phyloP scores from a whole-genome alignment of 2,329 filamentous ascomycete species.

The Paecilomyces sp. region DNA sequence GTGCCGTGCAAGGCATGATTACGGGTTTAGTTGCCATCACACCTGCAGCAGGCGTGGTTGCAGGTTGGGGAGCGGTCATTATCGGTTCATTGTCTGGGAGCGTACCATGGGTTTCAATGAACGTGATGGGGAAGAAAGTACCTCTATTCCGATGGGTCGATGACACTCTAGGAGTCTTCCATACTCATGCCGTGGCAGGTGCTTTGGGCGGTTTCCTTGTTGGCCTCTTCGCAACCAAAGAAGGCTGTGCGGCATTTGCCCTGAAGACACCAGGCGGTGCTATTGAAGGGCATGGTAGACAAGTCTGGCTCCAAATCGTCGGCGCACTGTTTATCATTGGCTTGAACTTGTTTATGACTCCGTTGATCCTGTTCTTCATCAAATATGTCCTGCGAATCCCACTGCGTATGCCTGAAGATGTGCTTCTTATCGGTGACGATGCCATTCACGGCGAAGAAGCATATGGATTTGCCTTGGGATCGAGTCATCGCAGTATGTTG shows the following conservation, averaged over 20 bases:
- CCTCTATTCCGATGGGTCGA: constrained; percentile 56
- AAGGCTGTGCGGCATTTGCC: constrained; percentile 42
- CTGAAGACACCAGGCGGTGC: constrained; percentile 41
- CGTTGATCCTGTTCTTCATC: constrained; percentile 44
- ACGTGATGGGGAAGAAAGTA: constrained; percentile 37
- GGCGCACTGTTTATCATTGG: constrained; percentile 44
- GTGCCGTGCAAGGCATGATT: constrained; percentile 46
- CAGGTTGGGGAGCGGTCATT: constrained; percentile 46
- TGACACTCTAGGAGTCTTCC: constrained; percentile 44
- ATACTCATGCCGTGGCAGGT: constrained; percentile 44
- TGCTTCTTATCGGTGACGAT: constrained; percentile 41
- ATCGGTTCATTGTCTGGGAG: constrained; percentile 39
- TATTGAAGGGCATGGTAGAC: constrained; percentile 44
- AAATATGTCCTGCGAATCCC: constrained; percentile 43
- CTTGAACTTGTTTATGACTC: constrained; percentile 46
- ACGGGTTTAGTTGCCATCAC: constrained; percentile 48
- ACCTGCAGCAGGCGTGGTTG: constrained; percentile 44
- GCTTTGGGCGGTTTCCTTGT: constrained; percentile 40
- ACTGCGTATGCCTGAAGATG: constrained; percentile 41
- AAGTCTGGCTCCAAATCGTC: constrained; percentile 45
- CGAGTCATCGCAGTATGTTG: constrained; percentile 1
- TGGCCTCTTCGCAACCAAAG: constrained; percentile 41
- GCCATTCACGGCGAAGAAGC: constrained; percentile 43
- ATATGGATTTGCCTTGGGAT: constrained; percentile 23
- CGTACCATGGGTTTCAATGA: constrained; percentile 45